A percentile compares a stretch with the other conserved stretches of the same genome.
These are phyloP conservation scores for Pseudogymnoascus sp. DNA, from an alignment of 2,329 filamentous ascomycete species.

Conservation along the genomic window DNA sequence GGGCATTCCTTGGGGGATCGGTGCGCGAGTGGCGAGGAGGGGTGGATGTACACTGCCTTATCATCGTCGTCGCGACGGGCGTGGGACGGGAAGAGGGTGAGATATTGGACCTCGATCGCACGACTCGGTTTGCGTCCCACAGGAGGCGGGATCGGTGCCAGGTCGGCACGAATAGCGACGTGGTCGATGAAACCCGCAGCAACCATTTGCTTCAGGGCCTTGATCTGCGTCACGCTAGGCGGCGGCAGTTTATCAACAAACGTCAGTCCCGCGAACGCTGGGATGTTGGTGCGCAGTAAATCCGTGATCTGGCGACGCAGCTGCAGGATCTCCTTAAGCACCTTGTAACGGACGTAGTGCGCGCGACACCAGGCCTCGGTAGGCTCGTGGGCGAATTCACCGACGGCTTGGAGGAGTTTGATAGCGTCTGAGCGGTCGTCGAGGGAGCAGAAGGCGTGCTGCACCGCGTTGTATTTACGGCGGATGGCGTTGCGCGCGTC, in stretches of 20 bases:
- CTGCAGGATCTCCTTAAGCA: constrained; percentile 77
- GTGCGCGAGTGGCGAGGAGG: constrained; percentile 72
- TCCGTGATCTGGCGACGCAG: constrained; percentile 77
- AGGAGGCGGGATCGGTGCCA: constrained; percentile 67
- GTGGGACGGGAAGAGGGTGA: constrained; percentile 71
- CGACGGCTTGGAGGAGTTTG: constrained; percentile 82
- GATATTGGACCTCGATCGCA: constrained; percentile 88
- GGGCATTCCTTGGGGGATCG: constrained; percentile 68
- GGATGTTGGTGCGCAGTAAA: constrained; percentile 70
- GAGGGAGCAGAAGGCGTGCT: constrained; percentile 70
- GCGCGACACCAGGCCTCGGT: constrained; percentile 69
- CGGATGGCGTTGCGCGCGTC: constrained; percentile 60
- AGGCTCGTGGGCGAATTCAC: constrained; percentile 73
- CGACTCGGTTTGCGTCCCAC: constrained; percentile 64
- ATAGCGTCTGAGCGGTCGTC: constrained; percentile 83
- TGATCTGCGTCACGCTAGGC: constrained; percentile 62
- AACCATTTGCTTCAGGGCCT: constrained; percentile 82
- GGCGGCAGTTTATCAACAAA: constrained; percentile 52
- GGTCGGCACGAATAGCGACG: constrained; percentile 83
- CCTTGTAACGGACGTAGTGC: constrained; percentile 83
- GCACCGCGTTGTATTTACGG: constrained; percentile 60
- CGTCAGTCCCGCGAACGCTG: constrained; percentile 53
- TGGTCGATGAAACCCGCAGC: constrained; percentile 92
- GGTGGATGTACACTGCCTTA: constrained; percentile 78
- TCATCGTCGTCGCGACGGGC: constrained; percentile 43